phyloP scores from a whole-genome alignment of 495 filamentous ascomycete genomes.

The Trichoderma asperelloides region DNA sequence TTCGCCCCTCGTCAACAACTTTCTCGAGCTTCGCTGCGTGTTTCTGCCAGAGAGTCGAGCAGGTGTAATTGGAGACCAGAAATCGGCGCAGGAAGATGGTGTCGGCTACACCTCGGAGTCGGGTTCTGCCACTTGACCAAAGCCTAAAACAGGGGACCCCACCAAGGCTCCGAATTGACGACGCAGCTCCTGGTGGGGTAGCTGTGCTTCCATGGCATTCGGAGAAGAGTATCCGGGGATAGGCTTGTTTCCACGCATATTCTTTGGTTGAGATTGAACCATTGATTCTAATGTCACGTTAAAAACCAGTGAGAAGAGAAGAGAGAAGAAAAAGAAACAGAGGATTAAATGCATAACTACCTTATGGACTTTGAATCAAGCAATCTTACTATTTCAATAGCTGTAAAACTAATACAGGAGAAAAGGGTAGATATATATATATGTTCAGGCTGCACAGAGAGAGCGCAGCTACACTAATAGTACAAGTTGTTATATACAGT shows the following conservation, averaged over 20 bases:
- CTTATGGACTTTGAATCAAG: too few relatives aligned
- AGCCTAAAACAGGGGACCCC: not conserved
- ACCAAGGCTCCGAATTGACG: not conserved
- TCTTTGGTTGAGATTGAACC: too few relatives aligned
- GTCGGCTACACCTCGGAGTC: not conserved
- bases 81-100: not conserved
- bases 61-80: constrained; percentile 1
- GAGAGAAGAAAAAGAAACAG: not conserved
- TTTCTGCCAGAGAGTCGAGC: not conserved
- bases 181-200: not conserved
- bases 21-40: not conserved
- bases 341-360: not conserved
- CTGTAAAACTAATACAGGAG: not conserved
- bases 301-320: too few relatives aligned
- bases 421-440: not conserved
- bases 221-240: not conserved
- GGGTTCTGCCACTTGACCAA: not conserved
- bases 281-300: too few relatives aligned
- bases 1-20: not conserved
- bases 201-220: not conserved
- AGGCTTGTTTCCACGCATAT: too few relatives aligned
- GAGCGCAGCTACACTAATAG: not conserved
- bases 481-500: not conserved
- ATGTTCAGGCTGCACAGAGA: not conserved
- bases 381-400: too few relatives aligned